Evolutionary conservation across 208 protist species (phyloP), one percentile per base, ranked within the genome.

Genomic region (Trypanosoma brucei): DNA sequence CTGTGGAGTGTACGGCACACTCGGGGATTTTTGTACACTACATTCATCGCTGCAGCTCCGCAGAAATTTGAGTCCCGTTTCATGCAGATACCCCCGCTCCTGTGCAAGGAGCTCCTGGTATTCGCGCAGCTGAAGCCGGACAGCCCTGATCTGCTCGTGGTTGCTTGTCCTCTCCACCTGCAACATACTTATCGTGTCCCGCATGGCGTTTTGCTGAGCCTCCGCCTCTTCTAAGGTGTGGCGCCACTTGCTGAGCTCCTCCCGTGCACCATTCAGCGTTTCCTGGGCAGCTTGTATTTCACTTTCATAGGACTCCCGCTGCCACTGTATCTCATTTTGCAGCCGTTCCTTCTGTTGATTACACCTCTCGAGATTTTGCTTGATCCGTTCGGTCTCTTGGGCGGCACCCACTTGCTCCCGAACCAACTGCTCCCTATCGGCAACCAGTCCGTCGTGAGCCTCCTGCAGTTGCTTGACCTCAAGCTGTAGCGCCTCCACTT

Each of bases 311-410:
- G 71, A 68, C 37, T 67, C 55, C 9, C 65, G 39, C 39, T 48
- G 63, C 9, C 33, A 34, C 33, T 70, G 59, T 42, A 85, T 70
- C 65, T 85, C 72, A 52, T 64, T 65, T 61, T 84, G 72, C 8
- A 88, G 70, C 48, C 64, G 52, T 36, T 80, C 78, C 73, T 84
- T 86, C 65, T 84, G 76, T 40, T 44, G 66, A 68, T 87, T 86
- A 22, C 71, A 66, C 34, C 64, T 70, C 9, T 62, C 58, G 31
- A 86, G 72, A 48, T 81, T 55, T 45, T 78, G 62, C 55, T 70
- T 45, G 65, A 83, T 44, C 34, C 76, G 74, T 60, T 79, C 77
- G 13, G 70, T 40, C 56, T 72, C 69, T 31, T 64, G 48, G 14
- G 56, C 51, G 13, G 33, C 42, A 36, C 7, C 61, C 7, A 57